A percentile compares a stretch with the other conserved stretches of the same genome.
phyloP scores from a whole-genome alignment of 345 rosid species.

The Stellera chamaejasme region DNA sequence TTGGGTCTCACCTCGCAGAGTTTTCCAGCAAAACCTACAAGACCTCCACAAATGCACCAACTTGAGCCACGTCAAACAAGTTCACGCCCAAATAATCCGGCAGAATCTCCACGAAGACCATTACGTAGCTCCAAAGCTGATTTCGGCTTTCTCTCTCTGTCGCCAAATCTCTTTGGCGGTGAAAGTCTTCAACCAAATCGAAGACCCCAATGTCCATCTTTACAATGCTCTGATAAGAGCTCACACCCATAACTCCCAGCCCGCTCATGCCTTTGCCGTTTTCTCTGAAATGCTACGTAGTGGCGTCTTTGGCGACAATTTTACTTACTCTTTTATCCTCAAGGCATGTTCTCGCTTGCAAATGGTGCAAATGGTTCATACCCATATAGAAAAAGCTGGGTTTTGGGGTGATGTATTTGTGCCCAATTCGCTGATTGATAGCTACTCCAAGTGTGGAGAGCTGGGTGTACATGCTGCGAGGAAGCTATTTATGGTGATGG shows the following conservation, averaged over 20 bases:
- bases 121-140: slow-evolving; percentile 56
- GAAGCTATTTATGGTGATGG: slow-evolving; percentile 52
- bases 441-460: slow-evolving; percentile 64
- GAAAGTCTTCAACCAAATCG: slow-evolving; percentile 52
- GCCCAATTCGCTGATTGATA: slow-evolving; percentile 79
- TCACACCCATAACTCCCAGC: slow-evolving; percentile 40
- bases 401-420: slow-evolving; percentile 66
- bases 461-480: slow-evolving; percentile 49
- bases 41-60: slow-evolving; percentile 65
- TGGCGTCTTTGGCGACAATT: slow-evolving; percentile 62
- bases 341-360: slow-evolving; percentile 59
- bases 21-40: slow-evolving; percentile 57
- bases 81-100: slow-evolving; percentile 64
- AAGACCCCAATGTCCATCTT: slow-evolving; percentile 44
- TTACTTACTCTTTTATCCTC: slow-evolving; percentile 73
- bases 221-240: slow-evolving; percentile 71
- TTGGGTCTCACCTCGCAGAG: slow-evolving; percentile 59
- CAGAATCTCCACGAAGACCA: slow-evolving; percentile 49
- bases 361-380: slow-evolving; percentile 66
- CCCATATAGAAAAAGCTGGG: slow-evolving; percentile 55
- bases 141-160: slow-evolving; percentile 61
- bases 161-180: slow-evolving; percentile 44
- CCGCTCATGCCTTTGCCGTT: slow-evolving; percentile 44
- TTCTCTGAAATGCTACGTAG: slow-evolving; percentile 53
- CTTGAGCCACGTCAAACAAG: slow-evolving; percentile 52